phyloP scores from a whole-genome alignment of 495 filamentous ascomycete genomes.

The Clohesyomyces aquaticus region DNA sequence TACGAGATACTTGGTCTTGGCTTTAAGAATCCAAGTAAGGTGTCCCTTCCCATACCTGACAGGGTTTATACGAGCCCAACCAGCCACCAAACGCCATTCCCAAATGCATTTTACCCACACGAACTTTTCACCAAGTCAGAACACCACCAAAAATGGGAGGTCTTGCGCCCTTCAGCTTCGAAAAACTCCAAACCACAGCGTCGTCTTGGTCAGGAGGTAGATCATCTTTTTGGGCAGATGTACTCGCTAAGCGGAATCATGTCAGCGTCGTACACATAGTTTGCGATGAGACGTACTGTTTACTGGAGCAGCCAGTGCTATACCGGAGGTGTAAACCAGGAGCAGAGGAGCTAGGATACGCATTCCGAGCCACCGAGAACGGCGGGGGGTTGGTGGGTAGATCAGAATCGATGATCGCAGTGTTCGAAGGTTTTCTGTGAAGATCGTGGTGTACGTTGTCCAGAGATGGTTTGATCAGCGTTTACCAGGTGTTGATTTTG shows the following conservation, averaged over 20 bases:
- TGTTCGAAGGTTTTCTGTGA: too few species aligned
- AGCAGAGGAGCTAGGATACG: background rate
- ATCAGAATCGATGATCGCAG: background rate
- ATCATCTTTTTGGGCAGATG: background rate
- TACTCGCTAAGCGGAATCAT: background rate
- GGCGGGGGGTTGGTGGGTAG: background rate
- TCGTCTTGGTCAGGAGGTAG: background rate
- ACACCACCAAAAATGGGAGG: background rate
- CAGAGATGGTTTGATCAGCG: background rate
- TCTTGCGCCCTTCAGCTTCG: background rate
- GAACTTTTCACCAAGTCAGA: conserved; percentile 1
- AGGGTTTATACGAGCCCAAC: background rate
- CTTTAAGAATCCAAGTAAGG: background rate
- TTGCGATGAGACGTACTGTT: background rate
- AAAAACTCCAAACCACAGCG: conserved; percentile 3
- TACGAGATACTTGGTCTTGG: background rate
- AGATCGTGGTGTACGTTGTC: too few species aligned
- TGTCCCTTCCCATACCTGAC: background rate
- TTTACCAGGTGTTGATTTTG: background rate
- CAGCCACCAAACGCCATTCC: background rate
- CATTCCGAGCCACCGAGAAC: too few species aligned
- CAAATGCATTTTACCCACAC: background rate
- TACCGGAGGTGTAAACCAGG: background rate
- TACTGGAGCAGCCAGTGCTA: background rate
- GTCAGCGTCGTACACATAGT: background rate